Base-by-base conservation (phyloP, 148 eudicot genomes). In the Salicornia ramosissima region DNA sequence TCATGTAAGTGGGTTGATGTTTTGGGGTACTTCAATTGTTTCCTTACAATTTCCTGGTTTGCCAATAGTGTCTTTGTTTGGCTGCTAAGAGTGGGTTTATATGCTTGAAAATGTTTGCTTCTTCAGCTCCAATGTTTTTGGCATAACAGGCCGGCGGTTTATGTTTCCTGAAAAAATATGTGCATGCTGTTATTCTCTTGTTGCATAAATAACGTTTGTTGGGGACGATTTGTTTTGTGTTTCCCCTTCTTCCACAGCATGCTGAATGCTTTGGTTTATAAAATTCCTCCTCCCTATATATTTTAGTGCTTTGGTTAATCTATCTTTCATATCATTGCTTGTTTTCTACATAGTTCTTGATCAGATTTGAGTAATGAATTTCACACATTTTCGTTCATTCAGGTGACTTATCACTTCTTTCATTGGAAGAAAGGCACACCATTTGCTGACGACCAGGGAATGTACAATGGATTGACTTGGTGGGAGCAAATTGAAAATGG, bases 371-470 rank as follows among this genome's bases (percentile, higher is more conserved):
- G 26, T 34, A 40, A 71, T 65, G 43, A 24, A 28, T 61, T 13
- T 4, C 40, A 15, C 64, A 18, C 71, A 29, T 62, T 67, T 47
- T 26, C 33, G 49, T 71, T 57, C n/a, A 10, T n/a, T 49, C 75
- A 88, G 93, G 73, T 88, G 21, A 88, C 93, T 19, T 88, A 88
- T 79, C 85, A 82, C 46, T 88, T 36, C 81, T 88, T 88, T 65
- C 93, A 86, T 54, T 88, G 93, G 93, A 86, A 84, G 82, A 88
- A 88, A 82, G 93, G 93, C 49, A 88, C 93, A 6, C 90, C 93
- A n/a, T 88, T 88, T 86, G 70, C 93, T 75, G 93, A 88, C 53
- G 93, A 88, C 59, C 93, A 88, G 75, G 93, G 93, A 45, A 86
- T 88, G 79, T 88, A 88, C 81, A 88, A 88, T 74, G 81, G 90